These are phyloP conservation scores for Cytidiella melzeri DNA, from an alignment of 768 basidiomycete genomes.

Conservation along the genomic window DNA sequence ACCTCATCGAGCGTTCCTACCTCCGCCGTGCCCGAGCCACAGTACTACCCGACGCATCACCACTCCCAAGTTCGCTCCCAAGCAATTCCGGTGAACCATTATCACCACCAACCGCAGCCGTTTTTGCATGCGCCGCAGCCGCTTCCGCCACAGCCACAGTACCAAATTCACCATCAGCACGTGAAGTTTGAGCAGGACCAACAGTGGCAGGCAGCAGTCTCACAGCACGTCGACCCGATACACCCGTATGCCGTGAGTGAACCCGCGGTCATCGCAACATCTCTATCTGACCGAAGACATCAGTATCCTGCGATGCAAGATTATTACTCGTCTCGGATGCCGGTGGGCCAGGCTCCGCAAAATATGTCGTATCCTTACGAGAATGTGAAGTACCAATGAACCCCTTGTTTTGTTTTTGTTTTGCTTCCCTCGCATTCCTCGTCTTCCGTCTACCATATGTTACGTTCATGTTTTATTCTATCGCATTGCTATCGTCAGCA, in stretches of 20 bases:
- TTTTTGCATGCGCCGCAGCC: constrained; percentile 3
- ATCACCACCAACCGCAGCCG: constrained; percentile 1
- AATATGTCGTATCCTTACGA: too few species aligned
- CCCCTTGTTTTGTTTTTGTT: too few species aligned
- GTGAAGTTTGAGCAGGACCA: constrained; percentile 21
- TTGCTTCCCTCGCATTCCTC: too few species aligned
- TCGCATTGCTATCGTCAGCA: too few species aligned
- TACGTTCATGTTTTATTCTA: too few species aligned
- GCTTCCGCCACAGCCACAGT: neutral
- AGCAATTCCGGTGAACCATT: constrained; percentile 28
- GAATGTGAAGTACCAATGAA: too few species aligned
- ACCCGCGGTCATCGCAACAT: constrained; percentile 1
- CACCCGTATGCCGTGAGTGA: constrained; percentile 56
- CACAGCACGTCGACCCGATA: constrained; percentile 44
- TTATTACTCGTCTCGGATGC: too few species aligned
- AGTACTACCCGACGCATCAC: constrained; percentile 3
- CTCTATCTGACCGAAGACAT: neutral
- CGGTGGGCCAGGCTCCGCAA: too few species aligned
- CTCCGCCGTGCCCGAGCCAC: neutral
- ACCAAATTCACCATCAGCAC: constrained; percentile 1
- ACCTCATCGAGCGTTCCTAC: too few species aligned
- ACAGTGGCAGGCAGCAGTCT: constrained; percentile 46
- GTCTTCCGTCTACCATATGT: too few species aligned
- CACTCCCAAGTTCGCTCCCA: neutral
- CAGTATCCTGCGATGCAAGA: constrained; percentile 40